These are phyloP conservation scores for Cyberlindnera bimundalis DNA, from an alignment of 805 yeast genomes.

Conservation along the genomic window DNA sequence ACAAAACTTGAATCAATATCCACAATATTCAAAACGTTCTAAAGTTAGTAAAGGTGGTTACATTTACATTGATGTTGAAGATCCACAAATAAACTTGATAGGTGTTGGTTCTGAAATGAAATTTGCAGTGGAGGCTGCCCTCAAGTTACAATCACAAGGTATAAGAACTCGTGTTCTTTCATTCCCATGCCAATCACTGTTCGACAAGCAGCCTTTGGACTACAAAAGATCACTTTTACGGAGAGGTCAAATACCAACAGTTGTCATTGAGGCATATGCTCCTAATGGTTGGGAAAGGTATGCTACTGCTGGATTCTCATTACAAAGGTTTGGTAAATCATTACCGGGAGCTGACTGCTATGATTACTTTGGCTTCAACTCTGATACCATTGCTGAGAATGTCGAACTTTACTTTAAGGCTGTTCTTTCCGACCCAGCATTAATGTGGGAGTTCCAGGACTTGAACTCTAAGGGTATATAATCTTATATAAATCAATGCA, in stretches of 20 bases:
- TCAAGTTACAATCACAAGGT: slow-evolving; percentile 60
- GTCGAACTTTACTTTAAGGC: slow-evolving; percentile 27
- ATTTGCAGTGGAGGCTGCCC: slow-evolving; percentile 76
- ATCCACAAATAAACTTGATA: slow-evolving; percentile 70
- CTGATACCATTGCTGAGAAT: slow-evolving; percentile 84
- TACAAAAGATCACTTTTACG: slow-evolving; percentile 86
- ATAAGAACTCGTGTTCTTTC: slow-evolving; percentile 80
- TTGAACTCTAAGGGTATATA: slow-evolving; percentile 21
- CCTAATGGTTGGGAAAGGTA: slow-evolving; percentile 91
- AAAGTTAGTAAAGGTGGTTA: slow-evolving; percentile 95
- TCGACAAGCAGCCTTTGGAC: slow-evolving; percentile 74
- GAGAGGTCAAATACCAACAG: slow-evolving; percentile 78
- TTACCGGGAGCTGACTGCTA: slow-evolving; percentile 81
- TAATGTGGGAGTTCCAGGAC: slow-evolving; percentile 31
- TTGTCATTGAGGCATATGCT: slow-evolving; percentile 90
- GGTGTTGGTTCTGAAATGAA: slow-evolving; percentile 93
- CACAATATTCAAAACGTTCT: slow-evolving; percentile 78
- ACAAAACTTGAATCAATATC: slow-evolving; percentile 89
- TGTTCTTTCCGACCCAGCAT: slow-evolving; percentile 14
- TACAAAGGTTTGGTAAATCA: slow-evolving; percentile 93
- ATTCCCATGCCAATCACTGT: slow-evolving; percentile 86
- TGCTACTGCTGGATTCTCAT: slow-evolving; percentile 93
- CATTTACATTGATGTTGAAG: slow-evolving; percentile 56
- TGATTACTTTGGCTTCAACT: slow-evolving; percentile 82
- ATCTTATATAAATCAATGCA: too few species aligned